Percentiles rank a stretch among this genome's conserved stretches.
Conservation (phyloP, 768 basidiomycete species). For the Lactarius sanguifluus region DNA sequence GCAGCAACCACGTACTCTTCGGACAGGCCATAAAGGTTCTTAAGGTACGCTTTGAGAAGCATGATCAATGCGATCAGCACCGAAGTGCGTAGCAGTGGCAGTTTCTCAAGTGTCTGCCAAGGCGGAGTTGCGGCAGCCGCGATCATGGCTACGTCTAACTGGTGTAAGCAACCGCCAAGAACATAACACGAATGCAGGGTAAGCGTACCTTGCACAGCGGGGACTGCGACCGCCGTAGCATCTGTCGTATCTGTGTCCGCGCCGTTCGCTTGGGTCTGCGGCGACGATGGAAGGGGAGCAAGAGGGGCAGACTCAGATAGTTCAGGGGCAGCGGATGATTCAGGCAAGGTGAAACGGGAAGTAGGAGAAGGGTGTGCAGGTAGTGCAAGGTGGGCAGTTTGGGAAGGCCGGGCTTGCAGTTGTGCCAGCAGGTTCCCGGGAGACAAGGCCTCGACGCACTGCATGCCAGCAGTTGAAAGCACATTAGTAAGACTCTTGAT, state of each 20-base stretch:
- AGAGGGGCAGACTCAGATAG: background rate
- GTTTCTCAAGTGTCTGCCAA: constrained; percentile 29
- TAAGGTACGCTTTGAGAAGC: constrained; percentile 84
- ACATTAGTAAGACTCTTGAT: constrained; percentile 75
- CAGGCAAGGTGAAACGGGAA: background rate
- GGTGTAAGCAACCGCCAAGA: constrained; percentile 3
- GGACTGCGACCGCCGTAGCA: background rate
- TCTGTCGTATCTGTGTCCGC: background rate
- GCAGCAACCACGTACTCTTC: constrained; percentile 75
- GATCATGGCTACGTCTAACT: background rate
- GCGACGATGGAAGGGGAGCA: background rate
- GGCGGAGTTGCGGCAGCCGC: constrained; percentile 1
- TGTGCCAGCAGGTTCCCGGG: constrained; percentile 69
- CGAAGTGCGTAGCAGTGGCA: constrained; percentile 58
- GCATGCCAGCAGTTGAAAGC: constrained; percentile 78
- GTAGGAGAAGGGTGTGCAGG: background rate
- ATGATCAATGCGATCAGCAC: constrained; percentile 82
- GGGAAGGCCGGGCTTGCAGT: constrained; percentile 42
- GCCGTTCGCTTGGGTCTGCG: background rate
- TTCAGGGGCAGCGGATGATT: background rate
- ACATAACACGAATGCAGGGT: background rate
- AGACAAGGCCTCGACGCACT: constrained; percentile 70
- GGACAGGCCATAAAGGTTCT: constrained; percentile 76
- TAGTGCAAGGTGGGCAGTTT: background rate
- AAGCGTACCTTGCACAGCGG: constrained; percentile 9